Conservation (phyloP, 192 early-diverging fungal genomes). For the Coemansia sp. region DNA sequence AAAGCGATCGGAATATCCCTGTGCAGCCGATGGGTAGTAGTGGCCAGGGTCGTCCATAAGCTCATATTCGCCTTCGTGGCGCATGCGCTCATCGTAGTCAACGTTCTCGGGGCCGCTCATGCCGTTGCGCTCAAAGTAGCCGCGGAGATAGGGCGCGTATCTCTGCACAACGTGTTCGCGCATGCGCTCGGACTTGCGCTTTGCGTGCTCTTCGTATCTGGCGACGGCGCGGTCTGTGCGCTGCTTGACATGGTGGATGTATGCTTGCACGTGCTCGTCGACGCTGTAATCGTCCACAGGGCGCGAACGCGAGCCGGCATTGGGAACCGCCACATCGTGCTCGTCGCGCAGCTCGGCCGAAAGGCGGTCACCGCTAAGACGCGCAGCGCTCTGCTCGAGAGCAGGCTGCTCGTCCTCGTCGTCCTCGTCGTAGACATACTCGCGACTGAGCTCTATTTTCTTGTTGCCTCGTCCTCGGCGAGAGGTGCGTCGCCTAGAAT, state of each 20-base stretch:
- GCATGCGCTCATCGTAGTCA: constrained; percentile 1
- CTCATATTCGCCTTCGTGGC: constrained; percentile 17
- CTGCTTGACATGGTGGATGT: constrained; percentile 46
- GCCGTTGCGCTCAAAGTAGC: constrained; percentile 32
- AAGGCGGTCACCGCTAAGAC: constrained; percentile 8
- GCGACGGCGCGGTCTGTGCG: constrained; percentile 44
- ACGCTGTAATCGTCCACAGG: constrained; percentile 29
- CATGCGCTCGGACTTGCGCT: constrained; percentile 48
- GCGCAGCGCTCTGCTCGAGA: constrained; percentile 31
- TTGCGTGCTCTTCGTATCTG: constrained; percentile 38
- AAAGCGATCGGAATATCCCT: not conserved
- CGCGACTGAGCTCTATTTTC: constrained; percentile 42
- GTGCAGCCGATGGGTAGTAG: not conserved
- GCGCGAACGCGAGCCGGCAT: constrained; percentile 5
- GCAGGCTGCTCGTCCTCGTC: constrained; percentile 23
- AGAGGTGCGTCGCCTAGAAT: constrained; percentile 15
- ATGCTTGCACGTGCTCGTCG: constrained; percentile 45
- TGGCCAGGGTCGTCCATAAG: not conserved
- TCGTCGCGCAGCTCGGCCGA: constrained; percentile 9
- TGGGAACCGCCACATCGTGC: constrained; percentile 27
- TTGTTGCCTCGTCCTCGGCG: constrained; percentile 23
- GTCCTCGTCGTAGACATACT: constrained; percentile 46
- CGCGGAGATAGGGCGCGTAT: constrained; percentile 44
- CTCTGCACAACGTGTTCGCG: constrained; percentile 46
- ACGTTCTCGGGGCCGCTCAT: constrained; percentile 9